phyloP scores from a whole-genome alignment of 768 basidiomycete species.

The Tricholoma furcatifolium region DNA sequence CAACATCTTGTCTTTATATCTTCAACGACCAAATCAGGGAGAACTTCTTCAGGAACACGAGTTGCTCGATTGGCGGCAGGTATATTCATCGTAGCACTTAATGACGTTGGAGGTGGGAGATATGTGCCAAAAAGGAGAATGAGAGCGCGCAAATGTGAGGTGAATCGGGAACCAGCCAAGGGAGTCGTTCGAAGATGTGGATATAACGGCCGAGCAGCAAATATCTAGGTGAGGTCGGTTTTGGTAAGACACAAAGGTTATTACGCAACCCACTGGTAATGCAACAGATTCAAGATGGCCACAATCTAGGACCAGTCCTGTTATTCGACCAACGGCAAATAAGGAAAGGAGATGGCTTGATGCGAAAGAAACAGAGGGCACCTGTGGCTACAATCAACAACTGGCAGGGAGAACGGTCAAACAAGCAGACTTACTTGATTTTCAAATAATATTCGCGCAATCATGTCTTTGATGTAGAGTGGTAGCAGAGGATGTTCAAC shows the following conservation, averaged over 20 bases:
- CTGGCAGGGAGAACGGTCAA: not conserved
- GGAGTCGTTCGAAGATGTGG: constrained; percentile 83
- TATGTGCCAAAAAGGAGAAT: constrained; percentile 83
- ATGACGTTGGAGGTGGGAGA: constrained; percentile 74
- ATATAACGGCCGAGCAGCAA: constrained; percentile 83
- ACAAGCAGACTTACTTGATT: constrained; percentile 63
- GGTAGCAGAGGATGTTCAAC: constrained; percentile 90
- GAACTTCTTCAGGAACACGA: constrained; percentile 74
- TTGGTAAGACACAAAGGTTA: not conserved
- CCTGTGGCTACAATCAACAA: constrained; percentile 41
- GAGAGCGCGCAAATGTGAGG: constrained; percentile 76
- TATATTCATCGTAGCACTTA: constrained; percentile 62
- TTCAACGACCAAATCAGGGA: constrained; percentile 81
- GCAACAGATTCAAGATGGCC: constrained; percentile 90
- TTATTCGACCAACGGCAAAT: constrained; percentile 83
- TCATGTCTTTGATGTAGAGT: constrained; percentile 80
- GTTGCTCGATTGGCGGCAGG: constrained; percentile 61
- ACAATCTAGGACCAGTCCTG: constrained; percentile 91
- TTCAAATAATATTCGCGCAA: constrained; percentile 85
- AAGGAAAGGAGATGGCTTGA: constrained; percentile 85
- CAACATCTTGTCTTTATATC: constrained; percentile 89
- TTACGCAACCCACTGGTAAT: constrained; percentile 69
- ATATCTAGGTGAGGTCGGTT: constrained; percentile 57
- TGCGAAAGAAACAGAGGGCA: constrained; percentile 92
- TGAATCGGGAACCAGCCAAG: constrained; percentile 79